A percentile compares a stretch with the other conserved stretches of the same genome.
These are phyloP conservation scores for Backusella sp. DNA, from an alignment of 192 early-diverging fungal species.

Conservation along the genomic window DNA sequence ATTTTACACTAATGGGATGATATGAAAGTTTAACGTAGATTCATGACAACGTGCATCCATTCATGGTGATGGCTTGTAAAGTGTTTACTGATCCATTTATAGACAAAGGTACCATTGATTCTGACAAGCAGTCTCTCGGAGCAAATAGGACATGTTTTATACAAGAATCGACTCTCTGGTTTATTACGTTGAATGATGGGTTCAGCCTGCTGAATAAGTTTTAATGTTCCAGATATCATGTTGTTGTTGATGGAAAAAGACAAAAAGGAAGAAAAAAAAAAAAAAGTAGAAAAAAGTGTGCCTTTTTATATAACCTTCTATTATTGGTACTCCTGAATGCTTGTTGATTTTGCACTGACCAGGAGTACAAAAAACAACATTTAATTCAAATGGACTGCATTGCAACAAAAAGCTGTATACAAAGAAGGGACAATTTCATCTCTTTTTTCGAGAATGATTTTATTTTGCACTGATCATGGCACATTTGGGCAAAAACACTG, in stretches of 20 bases:
- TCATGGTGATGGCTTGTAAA: slow-evolving; percentile 26
- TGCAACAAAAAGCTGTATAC: neutral
- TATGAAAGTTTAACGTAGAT: slow-evolving; percentile 5
- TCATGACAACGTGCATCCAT: slow-evolving; percentile 25
- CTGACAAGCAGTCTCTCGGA: slow-evolving; percentile 23
- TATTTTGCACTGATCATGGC: neutral
- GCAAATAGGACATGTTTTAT: slow-evolving; percentile 30
- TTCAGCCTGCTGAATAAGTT: neutral
- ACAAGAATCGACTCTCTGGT: neutral
- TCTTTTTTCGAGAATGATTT: neutral
- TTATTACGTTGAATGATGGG: neutral
- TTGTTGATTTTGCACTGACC: neutral
- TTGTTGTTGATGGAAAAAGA: neutral
- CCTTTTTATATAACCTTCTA: neutral
- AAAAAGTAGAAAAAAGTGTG: neutral
- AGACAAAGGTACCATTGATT: slow-evolving; percentile 26
- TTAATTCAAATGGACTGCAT: slow-evolving; percentile 3
- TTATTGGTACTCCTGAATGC: neutral
- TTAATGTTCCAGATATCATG: neutral
- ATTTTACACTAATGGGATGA: neutral
- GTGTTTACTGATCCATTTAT: slow-evolving; percentile 29
- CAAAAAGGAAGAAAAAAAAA: neutral
- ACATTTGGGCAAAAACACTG: neutral
- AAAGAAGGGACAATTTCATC: neutral
- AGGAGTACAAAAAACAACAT: slow-evolving; percentile 1